These are phyloP conservation scores for Lentinula raphanica DNA, from an alignment of 768 basidiomycete genomes.

Conservation along the genomic window DNA sequence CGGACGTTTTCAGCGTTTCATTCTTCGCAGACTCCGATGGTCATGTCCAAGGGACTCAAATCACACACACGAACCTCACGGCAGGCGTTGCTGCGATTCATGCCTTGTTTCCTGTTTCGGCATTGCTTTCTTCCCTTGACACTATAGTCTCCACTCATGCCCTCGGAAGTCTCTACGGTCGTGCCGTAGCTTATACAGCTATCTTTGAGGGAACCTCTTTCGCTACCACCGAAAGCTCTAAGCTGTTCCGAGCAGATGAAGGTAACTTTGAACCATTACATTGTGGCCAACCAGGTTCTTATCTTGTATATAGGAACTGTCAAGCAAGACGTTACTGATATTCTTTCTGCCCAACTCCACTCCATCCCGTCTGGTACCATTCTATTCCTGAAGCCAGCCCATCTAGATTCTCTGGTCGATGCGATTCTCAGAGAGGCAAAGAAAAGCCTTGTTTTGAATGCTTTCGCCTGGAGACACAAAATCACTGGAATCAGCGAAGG, in stretches of 20 bases:
- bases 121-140: slow-evolving; percentile 64
- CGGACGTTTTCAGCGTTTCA: slow-evolving; percentile 63
- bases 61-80: slow-evolving; percentile 83
- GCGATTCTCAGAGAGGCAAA: slow-evolving; percentile 52
- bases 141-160: slow-evolving; percentile 73
- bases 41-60: slow-evolving; percentile 52
- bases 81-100: slow-evolving; percentile 83
- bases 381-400: slow-evolving; percentile 64
- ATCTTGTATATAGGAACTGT: slow-evolving; percentile 13
- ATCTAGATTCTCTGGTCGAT: slow-evolving; percentile 50
- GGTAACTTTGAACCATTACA: slow-evolving; percentile 28
- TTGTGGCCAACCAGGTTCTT: not conserved
- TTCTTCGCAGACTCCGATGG: slow-evolving; percentile 54
- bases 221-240: slow-evolving; percentile 55
- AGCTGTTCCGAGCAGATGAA: slow-evolving; percentile 40
- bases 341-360: slow-evolving; percentile 40
- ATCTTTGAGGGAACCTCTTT: slow-evolving; percentile 72
- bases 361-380: slow-evolving; percentile 74
- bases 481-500: slow-evolving; percentile 63
- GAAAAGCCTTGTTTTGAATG: slow-evolving; percentile 47
- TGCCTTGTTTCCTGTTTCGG: slow-evolving; percentile 68
- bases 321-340: slow-evolving; percentile 38
- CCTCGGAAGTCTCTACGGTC: slow-evolving; percentile 71
- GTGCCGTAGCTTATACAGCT: slow-evolving; percentile 76
- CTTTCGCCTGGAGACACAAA: slow-evolving; percentile 78